Evolutionary conservation across 306 rosid genomes (phyloP), one percentile per base, ranked within the genome.

Genomic region (Betula pendula): DNA sequence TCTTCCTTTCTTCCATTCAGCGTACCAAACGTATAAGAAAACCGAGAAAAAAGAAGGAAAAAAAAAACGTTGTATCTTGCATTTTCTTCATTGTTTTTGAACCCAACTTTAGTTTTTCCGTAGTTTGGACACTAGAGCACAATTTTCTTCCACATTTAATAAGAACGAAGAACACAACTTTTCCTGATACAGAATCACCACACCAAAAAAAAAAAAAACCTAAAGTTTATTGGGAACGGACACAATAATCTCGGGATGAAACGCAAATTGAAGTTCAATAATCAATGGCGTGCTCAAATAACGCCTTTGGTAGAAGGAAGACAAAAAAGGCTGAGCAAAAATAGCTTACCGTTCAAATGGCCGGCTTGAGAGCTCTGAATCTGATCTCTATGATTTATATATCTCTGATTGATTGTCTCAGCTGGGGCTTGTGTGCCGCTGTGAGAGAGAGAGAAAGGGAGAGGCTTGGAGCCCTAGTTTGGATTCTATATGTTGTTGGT

Each of bases 351-450:
- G 42, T 62, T 38, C 31, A 60, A 16, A 9, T 62, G 44, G 48
- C 48, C 17, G 70, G 45, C 25, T 66, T 38, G 70, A 66, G 27
- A 66, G 70, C 48, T 66, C 35, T 38, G 44, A 66, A 40, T 38
- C 47, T 66, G 70, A 66, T 38, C 48, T 66, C 70, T 35, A 14
- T 65, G 47, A 33, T 17, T 65, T 65, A 8, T 38, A 12, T 38
- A 14, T 63, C 12, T n/a, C n/a, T n/a, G n/a, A n/a, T n/a, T 65
- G 19, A 25, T 11, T 29, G 16, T 60, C 43, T 19, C 45, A 65
- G 15, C 44, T 17, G 45, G 15, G 25, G 45, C 70, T 65, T 10
- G 62, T 3, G 29, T 55, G 29, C 63, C 29, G 24, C 63, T 24
- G 63, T 14, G 27, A 8, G 11, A 52, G 66, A 27, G 40, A 55